Evolutionary conservation across 371 early-diverging fungal species (phyloP).

Genomic region (Cladochytrium tenue): DNA sequence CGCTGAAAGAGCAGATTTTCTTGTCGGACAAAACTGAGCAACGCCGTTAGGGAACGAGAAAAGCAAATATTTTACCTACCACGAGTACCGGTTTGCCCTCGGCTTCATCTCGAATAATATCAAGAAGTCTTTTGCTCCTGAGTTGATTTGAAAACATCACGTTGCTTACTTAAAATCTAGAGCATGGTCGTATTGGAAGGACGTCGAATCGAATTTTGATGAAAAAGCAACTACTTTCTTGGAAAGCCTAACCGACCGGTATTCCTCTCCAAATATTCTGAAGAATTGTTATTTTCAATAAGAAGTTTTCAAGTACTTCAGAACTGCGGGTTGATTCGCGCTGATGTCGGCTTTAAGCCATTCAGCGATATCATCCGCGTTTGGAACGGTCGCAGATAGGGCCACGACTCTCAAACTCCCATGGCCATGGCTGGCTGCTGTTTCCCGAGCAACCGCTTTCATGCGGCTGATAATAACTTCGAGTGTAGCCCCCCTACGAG

Average conservation of each 20-base stretch:
- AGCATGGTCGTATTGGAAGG: constrained; percentile 66
- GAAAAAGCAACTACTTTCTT: constrained; percentile 64
- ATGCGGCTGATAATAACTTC: constrained; percentile 65
- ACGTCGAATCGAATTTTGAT: constrained; percentile 34
- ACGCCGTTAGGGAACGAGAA: constrained; percentile 3
- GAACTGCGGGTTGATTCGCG: constrained; percentile 9
- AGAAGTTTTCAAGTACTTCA: constrained; percentile 10
- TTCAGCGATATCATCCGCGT: constrained; percentile 73
- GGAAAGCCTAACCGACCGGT: constrained; percentile 71
- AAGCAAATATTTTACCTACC: constrained; percentile 39
- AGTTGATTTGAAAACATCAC: neutral
- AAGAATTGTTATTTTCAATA: neutral
- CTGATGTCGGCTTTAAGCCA: constrained; percentile 52
- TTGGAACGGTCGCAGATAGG: constrained; percentile 87
- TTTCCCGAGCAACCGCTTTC: constrained; percentile 37
- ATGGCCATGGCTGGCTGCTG: neutral
- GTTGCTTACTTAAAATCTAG: constrained; percentile 64
- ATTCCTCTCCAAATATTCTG: constrained; percentile 74
- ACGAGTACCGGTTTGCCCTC: constrained; percentile 63
- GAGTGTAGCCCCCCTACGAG: constrained; percentile 60
- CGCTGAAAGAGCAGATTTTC: constrained; percentile 66
- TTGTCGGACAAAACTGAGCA: constrained; percentile 75
- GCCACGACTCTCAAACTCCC: constrained; percentile 62
- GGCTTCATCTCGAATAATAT: constrained; percentile 61
- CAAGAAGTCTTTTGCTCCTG: constrained; percentile 1